Conservation (phyloP, 2,329 filamentous ascomycete species). For the Cordyceps fumosorosea region DNA sequence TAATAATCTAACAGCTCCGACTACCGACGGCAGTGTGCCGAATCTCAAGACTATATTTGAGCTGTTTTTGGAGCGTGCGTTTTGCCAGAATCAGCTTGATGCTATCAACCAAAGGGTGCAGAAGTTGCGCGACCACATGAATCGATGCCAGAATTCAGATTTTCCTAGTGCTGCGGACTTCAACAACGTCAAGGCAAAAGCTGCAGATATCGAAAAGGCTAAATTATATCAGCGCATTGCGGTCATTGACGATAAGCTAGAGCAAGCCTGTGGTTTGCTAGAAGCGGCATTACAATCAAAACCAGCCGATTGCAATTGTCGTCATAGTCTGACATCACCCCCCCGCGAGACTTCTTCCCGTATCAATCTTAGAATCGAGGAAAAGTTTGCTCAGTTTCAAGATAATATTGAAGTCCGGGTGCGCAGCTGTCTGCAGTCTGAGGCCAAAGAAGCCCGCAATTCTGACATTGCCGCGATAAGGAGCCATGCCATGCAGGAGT, state of each 20-base stretch:
- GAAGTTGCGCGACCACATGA: background rate
- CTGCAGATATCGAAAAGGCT: background rate
- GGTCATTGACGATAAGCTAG: background rate
- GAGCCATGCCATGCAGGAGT: background rate
- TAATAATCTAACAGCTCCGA: background rate
- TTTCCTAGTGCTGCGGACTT: background rate
- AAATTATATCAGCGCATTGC: background rate
- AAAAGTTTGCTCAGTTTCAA: background rate
- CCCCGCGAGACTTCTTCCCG: conserved; percentile 4
- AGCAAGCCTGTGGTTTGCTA: background rate
- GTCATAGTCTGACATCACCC: background rate
- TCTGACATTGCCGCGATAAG: background rate
- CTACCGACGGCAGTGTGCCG: background rate
- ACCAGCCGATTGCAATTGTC: background rate
- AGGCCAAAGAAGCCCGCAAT: background rate
- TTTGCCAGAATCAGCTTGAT: background rate
- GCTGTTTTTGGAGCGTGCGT: background rate
- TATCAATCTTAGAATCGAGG: background rate
- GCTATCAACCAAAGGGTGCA: background rate
- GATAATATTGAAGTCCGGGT: background rate
- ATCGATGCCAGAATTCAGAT: conserved; percentile 3
- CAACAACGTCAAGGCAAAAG: background rate
- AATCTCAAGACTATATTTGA: background rate
- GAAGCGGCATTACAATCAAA: background rate
- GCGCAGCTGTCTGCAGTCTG: background rate